These are phyloP conservation scores for Hemileccinum rubropunctum DNA, from an alignment of 768 basidiomycete genomes.

Conservation along the genomic window DNA sequence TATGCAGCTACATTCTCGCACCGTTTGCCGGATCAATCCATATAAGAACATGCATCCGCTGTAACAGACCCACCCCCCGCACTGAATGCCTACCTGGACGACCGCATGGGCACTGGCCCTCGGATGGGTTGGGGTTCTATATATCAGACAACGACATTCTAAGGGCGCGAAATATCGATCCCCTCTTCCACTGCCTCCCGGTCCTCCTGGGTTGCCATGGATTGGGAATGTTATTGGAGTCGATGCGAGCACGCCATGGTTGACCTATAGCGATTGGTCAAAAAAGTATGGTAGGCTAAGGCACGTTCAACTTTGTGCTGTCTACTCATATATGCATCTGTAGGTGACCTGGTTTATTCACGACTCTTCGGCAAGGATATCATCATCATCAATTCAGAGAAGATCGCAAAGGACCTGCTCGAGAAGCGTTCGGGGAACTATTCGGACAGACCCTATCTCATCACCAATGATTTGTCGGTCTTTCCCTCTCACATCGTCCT, in stretches of 20 bases:
- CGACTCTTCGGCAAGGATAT: conserved; percentile 8
- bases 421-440: conserved; percentile 38
- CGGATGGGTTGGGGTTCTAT: neutral
- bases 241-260: neutral
- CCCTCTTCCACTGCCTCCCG: neutral
- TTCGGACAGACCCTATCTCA: conserved; percentile 22
- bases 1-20: too few relatives aligned
- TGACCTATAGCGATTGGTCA: neutral
- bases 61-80: too few relatives aligned
- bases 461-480: conserved; percentile 6
- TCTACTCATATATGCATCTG: neutral
- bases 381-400: conserved; percentile 35
- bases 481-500: neutral
- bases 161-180: neutral
- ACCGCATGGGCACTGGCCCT: neutral
- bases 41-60: neutral
- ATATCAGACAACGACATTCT: neutral
- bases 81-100: too few relatives aligned
- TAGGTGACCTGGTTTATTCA: conserved; percentile 5
- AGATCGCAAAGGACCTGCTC: conserved; percentile 36
- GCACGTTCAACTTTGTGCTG: too few relatives aligned
- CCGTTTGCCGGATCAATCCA: neutral
- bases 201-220: neutral
- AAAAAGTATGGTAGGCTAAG: neutral
- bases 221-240: neutral